phyloP scores from a whole-genome alignment of 2,329 filamentous ascomycete species.

The Diaporthe australafricana region DNA sequence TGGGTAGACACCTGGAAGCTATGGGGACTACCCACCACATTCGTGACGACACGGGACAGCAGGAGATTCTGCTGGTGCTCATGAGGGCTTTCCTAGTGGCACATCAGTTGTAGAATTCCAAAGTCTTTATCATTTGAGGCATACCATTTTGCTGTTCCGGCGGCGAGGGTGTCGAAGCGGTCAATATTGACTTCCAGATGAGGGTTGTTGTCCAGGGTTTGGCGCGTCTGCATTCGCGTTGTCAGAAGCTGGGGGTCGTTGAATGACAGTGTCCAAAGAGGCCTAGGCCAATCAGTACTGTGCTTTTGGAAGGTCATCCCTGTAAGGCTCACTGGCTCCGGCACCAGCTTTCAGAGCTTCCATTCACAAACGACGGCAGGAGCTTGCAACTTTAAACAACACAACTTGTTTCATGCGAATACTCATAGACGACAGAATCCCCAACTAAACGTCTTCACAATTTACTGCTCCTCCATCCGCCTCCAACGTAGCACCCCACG shows the following conservation, averaged over 20 bases:
- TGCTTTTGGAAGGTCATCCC: conserved; percentile 18
- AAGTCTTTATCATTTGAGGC: conserved; percentile 10
- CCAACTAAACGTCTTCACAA: background rate
- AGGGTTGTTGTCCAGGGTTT: conserved; percentile 33
- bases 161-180: conserved; percentile 2
- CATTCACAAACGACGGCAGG: background rate
- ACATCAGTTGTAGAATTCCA: background rate
- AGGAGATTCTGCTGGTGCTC: conserved; percentile 97
- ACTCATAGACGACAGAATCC: background rate
- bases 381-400: background rate
- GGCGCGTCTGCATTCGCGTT: conserved; percentile 29
- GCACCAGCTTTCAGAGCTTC: conserved; percentile 7
- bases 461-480: too few relatives aligned
- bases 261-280: conserved; percentile 17
- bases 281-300: background rate
- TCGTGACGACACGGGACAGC: conserved; percentile 94
- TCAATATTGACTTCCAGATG: conserved; percentile 12
- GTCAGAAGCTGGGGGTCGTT: conserved; percentile 1
- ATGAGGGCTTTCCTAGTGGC: conserved; percentile 85
- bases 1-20: background rate
- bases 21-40: conserved; percentile 77
- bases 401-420: background rate
- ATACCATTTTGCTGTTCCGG: conserved; percentile 28
- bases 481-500: background rate
- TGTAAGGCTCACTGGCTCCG: conserved; percentile 6